Evolutionary conservation across 1,139 yeast genomes (phyloP).

Genomic region (Debaryomyces fabryi): DNA sequence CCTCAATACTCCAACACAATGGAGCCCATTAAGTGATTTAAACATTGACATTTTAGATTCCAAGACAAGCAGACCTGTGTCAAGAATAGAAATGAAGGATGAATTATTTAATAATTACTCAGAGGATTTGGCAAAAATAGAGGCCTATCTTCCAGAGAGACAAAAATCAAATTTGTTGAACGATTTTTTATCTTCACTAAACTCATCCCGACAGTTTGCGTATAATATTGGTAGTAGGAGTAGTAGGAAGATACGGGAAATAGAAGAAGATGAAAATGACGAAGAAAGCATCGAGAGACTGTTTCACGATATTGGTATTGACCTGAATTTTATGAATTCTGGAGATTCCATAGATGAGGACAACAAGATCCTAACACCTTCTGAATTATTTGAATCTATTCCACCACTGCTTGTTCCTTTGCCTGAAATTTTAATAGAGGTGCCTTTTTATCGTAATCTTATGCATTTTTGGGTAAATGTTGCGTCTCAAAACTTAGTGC

Average conservation of each 20-base stretch:
- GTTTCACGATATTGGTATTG: background rate
- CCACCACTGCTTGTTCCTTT: conserved; percentile 57
- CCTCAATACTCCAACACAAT: background rate
- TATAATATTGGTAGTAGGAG: conserved; percentile 3
- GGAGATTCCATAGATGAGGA: background rate
- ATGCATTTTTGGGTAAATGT: conserved; percentile 67
- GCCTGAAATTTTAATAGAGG: conserved; percentile 59
- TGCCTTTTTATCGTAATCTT: conserved; percentile 59
- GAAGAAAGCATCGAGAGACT: background rate
- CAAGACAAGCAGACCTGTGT: background rate
- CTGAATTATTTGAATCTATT: conserved; percentile 24
- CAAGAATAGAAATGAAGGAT: background rate
- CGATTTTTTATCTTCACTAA: conserved; percentile 13
- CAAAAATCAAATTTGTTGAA: conserved; percentile 12
- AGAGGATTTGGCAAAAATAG: conserved; percentile 24
- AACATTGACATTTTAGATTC: background rate
- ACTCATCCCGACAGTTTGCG: conserved; percentile 4
- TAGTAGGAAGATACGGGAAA: conserved; percentile 5
- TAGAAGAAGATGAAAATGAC: conserved; percentile 16
- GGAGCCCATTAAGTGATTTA: background rate
- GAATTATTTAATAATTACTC: conserved; percentile 20
- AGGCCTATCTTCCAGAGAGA: conserved; percentile 9
- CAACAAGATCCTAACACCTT: conserved; percentile 8
- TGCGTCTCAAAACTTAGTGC: conserved; percentile 66
- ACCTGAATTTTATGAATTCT: background rate